Evolutionary conservation across 371 early-diverging fungal genomes (phyloP).

Genomic region (Mortierella polycephala): DNA sequence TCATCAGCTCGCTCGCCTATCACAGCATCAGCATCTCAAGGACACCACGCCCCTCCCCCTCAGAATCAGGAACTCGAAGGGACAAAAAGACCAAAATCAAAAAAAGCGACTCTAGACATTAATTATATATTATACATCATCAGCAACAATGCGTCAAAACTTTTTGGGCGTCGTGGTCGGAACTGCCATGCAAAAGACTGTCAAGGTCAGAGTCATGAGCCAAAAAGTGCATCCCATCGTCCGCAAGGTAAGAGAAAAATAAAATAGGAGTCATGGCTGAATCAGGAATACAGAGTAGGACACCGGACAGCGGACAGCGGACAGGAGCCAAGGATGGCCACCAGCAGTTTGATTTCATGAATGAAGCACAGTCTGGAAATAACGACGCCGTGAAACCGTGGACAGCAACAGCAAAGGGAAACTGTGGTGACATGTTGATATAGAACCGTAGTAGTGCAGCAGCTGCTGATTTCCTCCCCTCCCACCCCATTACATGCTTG

Average conservation of each 20-base stretch:
- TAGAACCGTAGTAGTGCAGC: too few species aligned
- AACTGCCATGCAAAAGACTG: constrained; percentile 91
- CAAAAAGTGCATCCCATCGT: constrained; percentile 84
- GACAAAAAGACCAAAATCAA: background rate
- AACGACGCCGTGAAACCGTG: too few species aligned
- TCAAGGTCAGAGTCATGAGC: constrained; percentile 88
- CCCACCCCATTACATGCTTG: constrained; percentile 5
- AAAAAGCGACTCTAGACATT: background rate
- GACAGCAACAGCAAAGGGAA: too few species aligned
- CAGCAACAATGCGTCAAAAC: constrained; percentile 76
- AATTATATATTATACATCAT: background rate
- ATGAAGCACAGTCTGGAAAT: background rate
- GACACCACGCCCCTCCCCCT: too few species aligned
- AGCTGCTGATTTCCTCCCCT: background rate
- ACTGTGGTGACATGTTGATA: too few species aligned
- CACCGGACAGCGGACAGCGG: background rate
- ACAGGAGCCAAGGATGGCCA: background rate
- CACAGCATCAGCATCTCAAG: too few species aligned
- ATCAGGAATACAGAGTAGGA: background rate
- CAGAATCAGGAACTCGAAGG: too few species aligned
- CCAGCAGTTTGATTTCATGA: background rate
- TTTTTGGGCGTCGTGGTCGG: constrained; percentile 89
- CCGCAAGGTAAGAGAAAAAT: constrained; percentile 74
- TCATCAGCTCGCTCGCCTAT: too few species aligned
- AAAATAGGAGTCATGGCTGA: background rate